Conservation (phyloP, 2,329 filamentous ascomycete genomes). For the Pyrenochaeta sp. region DNA sequence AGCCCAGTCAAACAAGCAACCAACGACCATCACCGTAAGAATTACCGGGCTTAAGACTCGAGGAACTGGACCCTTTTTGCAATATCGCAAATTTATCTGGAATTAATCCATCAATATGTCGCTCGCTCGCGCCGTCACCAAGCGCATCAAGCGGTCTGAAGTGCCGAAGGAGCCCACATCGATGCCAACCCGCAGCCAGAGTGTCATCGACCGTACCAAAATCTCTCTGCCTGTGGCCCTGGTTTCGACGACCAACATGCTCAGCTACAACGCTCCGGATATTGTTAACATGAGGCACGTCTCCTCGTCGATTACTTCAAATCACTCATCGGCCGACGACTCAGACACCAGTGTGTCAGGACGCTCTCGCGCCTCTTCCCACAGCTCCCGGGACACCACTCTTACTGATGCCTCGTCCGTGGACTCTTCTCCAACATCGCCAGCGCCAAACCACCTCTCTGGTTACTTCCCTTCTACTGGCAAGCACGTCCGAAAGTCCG, state of each 20-base stretch:
- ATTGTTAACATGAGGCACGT: conserved; percentile 59
- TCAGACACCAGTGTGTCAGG: conserved; percentile 69
- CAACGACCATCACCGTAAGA: conserved; percentile 31
- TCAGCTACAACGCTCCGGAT: conserved; percentile 93
- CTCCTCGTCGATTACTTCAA: conserved; percentile 62
- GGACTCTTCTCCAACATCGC: conserved; percentile 57
- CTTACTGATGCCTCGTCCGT: conserved; percentile 71
- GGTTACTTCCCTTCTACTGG: conserved; percentile 66
- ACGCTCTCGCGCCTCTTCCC: conserved; percentile 55
- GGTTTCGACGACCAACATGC: conserved; percentile 93
- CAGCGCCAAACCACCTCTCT: conserved; percentile 64
- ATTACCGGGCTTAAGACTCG: conserved; percentile 43
- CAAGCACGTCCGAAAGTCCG: conserved; percentile 54
- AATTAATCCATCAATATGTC: conserved; percentile 58
- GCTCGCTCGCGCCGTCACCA: conserved; percentile 76
- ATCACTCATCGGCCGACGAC: conserved; percentile 71
- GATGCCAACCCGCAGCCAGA: conserved; percentile 51
- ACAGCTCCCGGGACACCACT: conserved; percentile 66
- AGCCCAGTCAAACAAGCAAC: conserved; percentile 33
- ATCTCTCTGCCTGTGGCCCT: conserved; percentile 90
- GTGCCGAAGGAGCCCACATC: conserved; percentile 33
- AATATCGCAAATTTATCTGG: conserved; percentile 36
- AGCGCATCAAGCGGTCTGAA: conserved; percentile 68
- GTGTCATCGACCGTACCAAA: conserved; percentile 69
- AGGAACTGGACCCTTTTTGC: conserved; percentile 33